Evolutionary conservation across 257 asterid species (phyloP), one percentile per base, ranked within the genome.

Genomic region (Avicennia marina): DNA sequence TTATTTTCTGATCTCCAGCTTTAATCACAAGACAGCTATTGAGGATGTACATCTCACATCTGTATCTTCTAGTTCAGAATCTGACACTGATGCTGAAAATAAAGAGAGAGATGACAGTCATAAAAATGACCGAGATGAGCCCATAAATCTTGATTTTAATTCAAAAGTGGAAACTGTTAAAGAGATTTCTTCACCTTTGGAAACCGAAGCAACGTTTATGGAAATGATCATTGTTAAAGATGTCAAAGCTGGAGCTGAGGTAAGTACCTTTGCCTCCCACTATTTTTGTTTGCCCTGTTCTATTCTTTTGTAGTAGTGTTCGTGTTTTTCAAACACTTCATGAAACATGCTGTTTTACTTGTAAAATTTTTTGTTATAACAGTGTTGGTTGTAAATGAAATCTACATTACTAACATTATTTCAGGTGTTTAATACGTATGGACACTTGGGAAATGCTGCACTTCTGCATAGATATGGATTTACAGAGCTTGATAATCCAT

Each of bases 381-480:
- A 24, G 13, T 36, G 17, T 57, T 48, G 31, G 31, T 11, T 54
- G 34, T 45, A 20, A 38, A 54, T 56, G 48, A 25, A 27, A 47
- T n/a, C 29, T 18, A 9, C 36, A 52, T 31, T 46, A 41, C 72
- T 36, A 16, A 9, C 36, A 52, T 31, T 46, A 41, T 73, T 69
- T 68, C 78, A 88, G 96, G 94, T 90, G 38, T 90, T 86, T 62
- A 90, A 90, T 70, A 87, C 98, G 1, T 90, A 90, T 55, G 98
- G 98, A 53, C 71, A 48, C 26, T 48, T 78, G 62, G 95, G 98
- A 34, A 90, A 83, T 76, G 96, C 98, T 71, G 94, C 96, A n/a
- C 81, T 87, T 73, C 82, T 90, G 63, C 98, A 87, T 66, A 75
- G 98, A 86, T 90, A 83, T 52, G 96, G 95, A 56, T 90, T 90